These are phyloP conservation scores for Sporothrix protearum DNA, from an alignment of 2,329 filamentous ascomycete species.

Conservation along the genomic window DNA sequence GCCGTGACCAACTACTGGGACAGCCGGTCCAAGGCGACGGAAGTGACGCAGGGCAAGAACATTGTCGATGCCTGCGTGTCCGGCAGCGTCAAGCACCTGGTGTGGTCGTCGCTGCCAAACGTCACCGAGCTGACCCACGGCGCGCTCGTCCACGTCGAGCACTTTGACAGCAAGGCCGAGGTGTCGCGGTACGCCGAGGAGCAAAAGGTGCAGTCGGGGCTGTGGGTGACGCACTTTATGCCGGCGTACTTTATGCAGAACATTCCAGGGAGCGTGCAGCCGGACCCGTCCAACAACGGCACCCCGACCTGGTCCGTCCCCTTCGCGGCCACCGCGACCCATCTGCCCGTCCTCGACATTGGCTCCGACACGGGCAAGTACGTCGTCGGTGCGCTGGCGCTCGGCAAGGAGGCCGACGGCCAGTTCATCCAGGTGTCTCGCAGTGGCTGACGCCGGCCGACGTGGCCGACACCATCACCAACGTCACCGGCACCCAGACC, in stretches of 20 bases:
- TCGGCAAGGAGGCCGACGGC: background rate
- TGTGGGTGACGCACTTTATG: slow-evolving; percentile 43
- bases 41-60: slow-evolving; percentile 46
- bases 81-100: slow-evolving; percentile 25
- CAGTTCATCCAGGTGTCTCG: slow-evolving; percentile 8
- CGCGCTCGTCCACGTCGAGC: slow-evolving; percentile 41
- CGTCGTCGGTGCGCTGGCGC: background rate
- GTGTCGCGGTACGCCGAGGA: slow-evolving; percentile 53
- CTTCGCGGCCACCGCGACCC: slow-evolving; percentile 34
- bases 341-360: slow-evolving; percentile 38
- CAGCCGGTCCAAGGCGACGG: slow-evolving; percentile 38
- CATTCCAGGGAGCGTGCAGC: slow-evolving; percentile 35
- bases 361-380: slow-evolving; percentile 38
- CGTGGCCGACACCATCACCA: background rate
- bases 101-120: slow-evolving; percentile 42
- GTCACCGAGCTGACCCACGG: slow-evolving; percentile 41
- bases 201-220: slow-evolving; percentile 42
- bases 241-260: slow-evolving; percentile 55
- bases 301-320: slow-evolving; percentile 35
- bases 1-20: slow-evolving; percentile 44
- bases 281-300: slow-evolving; percentile 32
- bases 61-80: slow-evolving; percentile 47
- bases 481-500: background rate
- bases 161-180: slow-evolving; percentile 57
- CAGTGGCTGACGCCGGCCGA: slow-evolving; percentile 7